Conservation (phyloP, 2,329 filamentous ascomycete species). For the Aschersonia sp. region DNA sequence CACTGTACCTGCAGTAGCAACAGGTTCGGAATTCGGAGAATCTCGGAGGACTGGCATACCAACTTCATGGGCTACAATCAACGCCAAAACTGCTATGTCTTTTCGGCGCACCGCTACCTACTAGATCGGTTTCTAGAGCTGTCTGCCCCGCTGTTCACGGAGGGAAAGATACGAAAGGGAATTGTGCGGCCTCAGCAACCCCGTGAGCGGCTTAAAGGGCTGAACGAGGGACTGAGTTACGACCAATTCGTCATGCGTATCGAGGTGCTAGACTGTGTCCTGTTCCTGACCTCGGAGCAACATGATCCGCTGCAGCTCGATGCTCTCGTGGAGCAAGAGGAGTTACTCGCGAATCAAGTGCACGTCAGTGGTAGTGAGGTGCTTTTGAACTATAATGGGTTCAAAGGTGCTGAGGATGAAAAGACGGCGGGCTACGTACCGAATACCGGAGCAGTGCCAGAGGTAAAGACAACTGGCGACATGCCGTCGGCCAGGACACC, state of each 20-base stretch:
- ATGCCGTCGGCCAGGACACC: background rate
- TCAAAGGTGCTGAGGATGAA: no score
- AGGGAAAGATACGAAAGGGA: background rate
- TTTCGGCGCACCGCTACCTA: slow-evolving; percentile 5
- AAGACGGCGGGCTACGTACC: no score
- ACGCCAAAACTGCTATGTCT: slow-evolving; percentile 2
- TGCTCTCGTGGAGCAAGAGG: background rate
- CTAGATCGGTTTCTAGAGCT: slow-evolving; percentile 1
- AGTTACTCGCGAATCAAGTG: no score
- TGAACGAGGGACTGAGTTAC: background rate
- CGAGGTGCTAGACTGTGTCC: background rate
- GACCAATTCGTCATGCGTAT: slow-evolving; percentile 1
- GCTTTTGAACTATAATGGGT: no score
- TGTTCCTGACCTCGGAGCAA: background rate
- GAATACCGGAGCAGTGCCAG: background rate
- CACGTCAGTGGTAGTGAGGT: no score
- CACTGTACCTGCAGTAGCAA: no score
- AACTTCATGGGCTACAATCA: slow-evolving; percentile 5
- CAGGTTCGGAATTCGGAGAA: background rate
- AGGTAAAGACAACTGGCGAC: background rate
- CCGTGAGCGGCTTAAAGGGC: background rate
- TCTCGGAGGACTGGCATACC: background rate
- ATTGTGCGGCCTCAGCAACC: background rate
- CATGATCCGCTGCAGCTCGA: slow-evolving; percentile 1
- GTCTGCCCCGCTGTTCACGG: background rate